These are phyloP conservation scores for Fusarium abutilonis DNA, from an alignment of 2,329 filamentous ascomycete species.

Conservation along the genomic window DNA sequence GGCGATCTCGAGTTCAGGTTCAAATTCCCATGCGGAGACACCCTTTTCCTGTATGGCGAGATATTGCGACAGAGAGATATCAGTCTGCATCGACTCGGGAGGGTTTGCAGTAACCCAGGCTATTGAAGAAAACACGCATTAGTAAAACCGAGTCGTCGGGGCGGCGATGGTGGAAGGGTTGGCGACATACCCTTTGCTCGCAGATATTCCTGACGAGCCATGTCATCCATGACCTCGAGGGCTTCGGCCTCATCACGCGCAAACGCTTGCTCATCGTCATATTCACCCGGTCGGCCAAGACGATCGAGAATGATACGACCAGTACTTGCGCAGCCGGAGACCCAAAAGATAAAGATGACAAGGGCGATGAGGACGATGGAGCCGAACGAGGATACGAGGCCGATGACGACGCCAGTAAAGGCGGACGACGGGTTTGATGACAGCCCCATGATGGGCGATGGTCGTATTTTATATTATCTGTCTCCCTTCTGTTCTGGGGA, in stretches of 20 bases:
- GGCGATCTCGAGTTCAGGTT: slow-evolving; percentile 97
- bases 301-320: slow-evolving; percentile 94
- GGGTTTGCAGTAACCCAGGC: slow-evolving; percentile 95
- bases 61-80: slow-evolving; percentile 97
- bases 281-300: slow-evolving; percentile 92
- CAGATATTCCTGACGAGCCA: slow-evolving; percentile 88
- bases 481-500: background rate
- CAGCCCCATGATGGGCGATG: slow-evolving; percentile 45
- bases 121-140: slow-evolving; percentile 52
- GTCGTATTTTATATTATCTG: background rate
- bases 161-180: background rate
- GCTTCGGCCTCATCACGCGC: slow-evolving; percentile 93
- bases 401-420: slow-evolving; percentile 86
- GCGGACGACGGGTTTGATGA: slow-evolving; percentile 55
- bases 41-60: slow-evolving; percentile 99
- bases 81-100: slow-evolving; percentile 92
- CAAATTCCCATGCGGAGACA: slow-evolving; percentile 99
- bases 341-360: slow-evolving; percentile 92
- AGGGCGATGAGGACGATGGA: slow-evolving; percentile 86
- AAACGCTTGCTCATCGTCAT: slow-evolving; percentile 97
- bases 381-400: slow-evolving; percentile 91
- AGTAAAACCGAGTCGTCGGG: slow-evolving; percentile 8
- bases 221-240: slow-evolving; percentile 93
- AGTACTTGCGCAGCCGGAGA: slow-evolving; percentile 72
- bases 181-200: slow-evolving; percentile 83